Evolutionary conservation across 2,329 filamentous ascomycete species (phyloP), one percentile per base, ranked within the genome.

Genomic region (Nothophaeocryptopus gaeumannii): DNA sequence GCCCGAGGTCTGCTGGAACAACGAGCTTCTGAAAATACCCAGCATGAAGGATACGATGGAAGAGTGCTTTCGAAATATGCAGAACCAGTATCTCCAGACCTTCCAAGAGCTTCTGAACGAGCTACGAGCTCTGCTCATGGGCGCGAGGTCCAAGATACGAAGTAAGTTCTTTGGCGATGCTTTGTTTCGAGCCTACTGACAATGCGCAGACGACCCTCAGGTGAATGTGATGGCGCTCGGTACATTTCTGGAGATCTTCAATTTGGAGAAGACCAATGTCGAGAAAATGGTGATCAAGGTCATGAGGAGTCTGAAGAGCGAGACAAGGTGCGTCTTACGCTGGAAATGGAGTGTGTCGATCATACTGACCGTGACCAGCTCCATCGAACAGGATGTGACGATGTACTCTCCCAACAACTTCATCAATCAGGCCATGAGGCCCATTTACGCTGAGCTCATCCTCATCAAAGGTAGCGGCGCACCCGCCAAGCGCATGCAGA

Each of bases 381-480:
- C 26, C 12, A 34, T 40, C 30, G 9, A 8, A 31, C 35, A 39
- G 16, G 30, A 26, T n/a, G 41, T 45, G 11, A 42, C 12, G n/a
- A 26, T 26, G 13, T 42, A 3, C 12, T 50, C 43, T 12, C 20
- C 20, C 20, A 26, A 8, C 16, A 45, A 47, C 11, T 38, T 45
- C 39, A 29, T 61, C 8, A 26, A 40, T 14, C 14, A 29, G 8
- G 49, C 49, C 30, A 61, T 61, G 58, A 14, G 36, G 1, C 54
- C 57, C 2, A 42, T 59, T 16, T 59, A 59, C 48, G 43, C 33
- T 3, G 32, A 50, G 16, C 36, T 52, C 14, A 37, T 43, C 7
- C 5, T 13, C 12, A 45, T 59, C 42, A 58, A 53, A 37, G 44
- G 55, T 33, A 44, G 11, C 12, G 49, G 43, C 12, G 31, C 37